Evolutionary conservation across 2,329 filamentous ascomycete species (phyloP).

Genomic region (Fusarium verticillioides): DNA sequence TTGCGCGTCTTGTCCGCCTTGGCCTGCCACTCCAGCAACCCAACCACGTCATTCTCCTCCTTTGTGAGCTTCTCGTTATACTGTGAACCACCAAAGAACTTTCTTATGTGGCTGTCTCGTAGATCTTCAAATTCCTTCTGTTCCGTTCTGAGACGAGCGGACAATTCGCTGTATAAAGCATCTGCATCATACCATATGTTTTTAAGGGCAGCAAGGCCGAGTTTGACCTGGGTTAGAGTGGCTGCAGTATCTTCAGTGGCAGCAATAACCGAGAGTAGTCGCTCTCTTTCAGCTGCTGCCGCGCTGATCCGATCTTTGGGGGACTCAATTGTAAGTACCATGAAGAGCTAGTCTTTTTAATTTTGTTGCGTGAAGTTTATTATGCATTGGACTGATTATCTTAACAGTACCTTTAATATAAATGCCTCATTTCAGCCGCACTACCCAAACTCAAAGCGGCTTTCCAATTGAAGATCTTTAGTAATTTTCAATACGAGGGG

Average conservation of each 20-base stretch:
- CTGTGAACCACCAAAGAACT: background rate
- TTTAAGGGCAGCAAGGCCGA: background rate
- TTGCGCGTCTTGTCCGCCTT: conserved; percentile 3
- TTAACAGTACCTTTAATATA: background rate
- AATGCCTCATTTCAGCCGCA: conserved; percentile 1
- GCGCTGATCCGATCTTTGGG: background rate
- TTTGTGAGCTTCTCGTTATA: background rate
- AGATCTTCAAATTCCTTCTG: background rate
- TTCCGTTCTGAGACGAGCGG: background rate
- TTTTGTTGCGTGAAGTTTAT: background rate
- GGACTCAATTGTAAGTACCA: background rate
- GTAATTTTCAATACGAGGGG: background rate
- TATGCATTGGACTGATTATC: too few relatives aligned
- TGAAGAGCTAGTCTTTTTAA: background rate
- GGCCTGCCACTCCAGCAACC: background rate
- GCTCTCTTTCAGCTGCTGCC: background rate
- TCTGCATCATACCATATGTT: conserved; percentile 3
- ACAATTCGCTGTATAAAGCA: background rate
- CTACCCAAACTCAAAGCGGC: background rate
- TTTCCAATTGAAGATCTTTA: background rate
- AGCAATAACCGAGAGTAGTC: background rate
- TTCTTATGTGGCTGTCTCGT: background rate
- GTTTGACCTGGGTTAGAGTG: background rate
- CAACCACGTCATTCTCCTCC: background rate
- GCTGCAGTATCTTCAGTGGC: background rate